Evolutionary conservation across 2,329 filamentous ascomycete species (phyloP), one percentile per base, ranked within the genome.

Genomic region (Colletotrichum incanum): DNA sequence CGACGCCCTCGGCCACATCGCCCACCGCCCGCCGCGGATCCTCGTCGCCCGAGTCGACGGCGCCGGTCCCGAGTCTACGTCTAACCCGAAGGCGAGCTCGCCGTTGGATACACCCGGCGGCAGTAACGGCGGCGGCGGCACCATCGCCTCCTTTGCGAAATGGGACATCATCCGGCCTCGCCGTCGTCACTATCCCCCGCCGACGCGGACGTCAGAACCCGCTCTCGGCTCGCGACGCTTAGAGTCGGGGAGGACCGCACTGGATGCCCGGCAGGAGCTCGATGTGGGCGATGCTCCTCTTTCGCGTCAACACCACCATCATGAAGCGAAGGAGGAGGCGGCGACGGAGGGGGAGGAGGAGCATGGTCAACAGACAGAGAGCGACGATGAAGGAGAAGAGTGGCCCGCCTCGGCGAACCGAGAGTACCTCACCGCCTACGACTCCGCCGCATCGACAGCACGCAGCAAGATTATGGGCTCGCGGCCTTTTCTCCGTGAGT

Each of bases 401-500:
- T 79, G 82, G 76, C 76, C 84, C 73, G 75, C 77, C 70, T 56
- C 79, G 77, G 66, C 75, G 75, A 45, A 73, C 62, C 31, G 74
- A 80, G 67, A 50, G 37, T 81, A 81, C 66, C 74, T 84, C 20
- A 79, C 69, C 58, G 69, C 69, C 69, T 50, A 82, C 34, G 74
- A 77, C 50, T 84, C 83, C 71, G 78, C 77, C 12, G 73, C 78
- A 55, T 78, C 78, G 66, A 75, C 74, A 68, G 79, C 80, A 56
- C 82, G 80, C 74, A 73, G 71, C 45, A 75, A 76, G 66, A 76
- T 76, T 18, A 76, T 83, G 60, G 79, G 80, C 3, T 73, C 76
- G 28, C 73, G 67, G 54, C 71, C 75, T 18, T 82, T 83, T 74
- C 83, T 81, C 73, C 79, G 82, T 84, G 75, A 79, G 84, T 83